Conservation (phyloP, 352 stramenopile species). For the Phytophthora cajani region DNA sequence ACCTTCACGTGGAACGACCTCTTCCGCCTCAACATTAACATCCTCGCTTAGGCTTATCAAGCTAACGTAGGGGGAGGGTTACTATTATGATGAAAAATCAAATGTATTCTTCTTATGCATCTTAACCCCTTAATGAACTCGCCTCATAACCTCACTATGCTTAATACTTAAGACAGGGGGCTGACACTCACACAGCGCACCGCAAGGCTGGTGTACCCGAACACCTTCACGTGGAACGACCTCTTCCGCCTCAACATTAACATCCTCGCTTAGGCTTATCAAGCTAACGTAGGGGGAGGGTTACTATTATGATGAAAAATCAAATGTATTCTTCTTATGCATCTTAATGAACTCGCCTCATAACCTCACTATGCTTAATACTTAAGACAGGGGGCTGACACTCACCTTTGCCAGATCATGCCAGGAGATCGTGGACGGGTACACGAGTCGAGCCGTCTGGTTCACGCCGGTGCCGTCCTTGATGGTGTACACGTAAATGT, state of each 20-base stretch:
- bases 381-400: slow-evolving; percentile 34
- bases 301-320: neutral
- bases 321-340: neutral
- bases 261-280: slow-evolving; percentile 32
- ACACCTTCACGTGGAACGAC: slow-evolving; percentile 47
- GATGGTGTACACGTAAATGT: slow-evolving; percentile 59
- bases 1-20: slow-evolving; percentile 48
- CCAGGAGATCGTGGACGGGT: slow-evolving; percentile 49
- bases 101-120: neutral
- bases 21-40: slow-evolving; percentile 46
- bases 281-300: neutral
- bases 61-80: no score
- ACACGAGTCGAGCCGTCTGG: slow-evolving; percentile 51
- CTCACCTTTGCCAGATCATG: slow-evolving; percentile 43
- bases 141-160: neutral
- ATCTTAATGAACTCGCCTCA: neutral
- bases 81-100: neutral
- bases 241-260: slow-evolving; percentile 48
- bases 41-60: slow-evolving; percentile 27
- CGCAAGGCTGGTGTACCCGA: slow-evolving; percentile 46
- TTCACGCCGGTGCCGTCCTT: slow-evolving; percentile 38
- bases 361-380: neutral
- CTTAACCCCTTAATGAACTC: neutral
- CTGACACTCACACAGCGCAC: slow-evolving; percentile 48
- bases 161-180: slow-evolving; percentile 20